phyloP scores from a whole-genome alignment of 1,139 yeast species.

The Suhomyces chickasaworum region DNA sequence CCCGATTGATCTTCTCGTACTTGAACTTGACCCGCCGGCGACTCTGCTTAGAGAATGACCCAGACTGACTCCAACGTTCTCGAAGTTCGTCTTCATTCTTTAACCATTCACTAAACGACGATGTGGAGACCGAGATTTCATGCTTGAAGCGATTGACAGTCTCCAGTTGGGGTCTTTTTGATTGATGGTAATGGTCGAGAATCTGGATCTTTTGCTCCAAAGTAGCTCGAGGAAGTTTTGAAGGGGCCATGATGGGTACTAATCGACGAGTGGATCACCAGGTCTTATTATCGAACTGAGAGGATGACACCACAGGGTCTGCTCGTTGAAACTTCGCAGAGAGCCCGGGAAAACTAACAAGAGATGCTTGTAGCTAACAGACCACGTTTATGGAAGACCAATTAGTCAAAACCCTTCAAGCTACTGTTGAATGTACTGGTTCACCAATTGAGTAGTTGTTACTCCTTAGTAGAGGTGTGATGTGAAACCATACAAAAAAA shows the following conservation, averaged over 20 bases:
- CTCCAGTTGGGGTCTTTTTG: conserved; percentile 57
- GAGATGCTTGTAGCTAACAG: neutral
- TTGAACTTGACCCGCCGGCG: conserved; percentile 54
- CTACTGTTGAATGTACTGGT: neutral
- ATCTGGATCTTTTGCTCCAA: conserved; percentile 60
- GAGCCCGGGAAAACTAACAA: neutral
- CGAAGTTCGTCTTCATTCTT: conserved; percentile 54
- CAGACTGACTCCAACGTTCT: conserved; percentile 41
- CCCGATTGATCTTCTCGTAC: conserved; percentile 58
- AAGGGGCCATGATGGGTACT: conserved; percentile 16
- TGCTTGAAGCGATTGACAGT: conserved; percentile 55
- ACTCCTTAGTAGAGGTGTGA: conserved; percentile 8
- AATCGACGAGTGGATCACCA: neutral
- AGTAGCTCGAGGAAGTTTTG: conserved; percentile 55
- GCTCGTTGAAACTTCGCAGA: neutral
- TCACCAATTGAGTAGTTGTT: neutral
- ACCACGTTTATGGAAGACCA: neutral
- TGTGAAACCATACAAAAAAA: conserved; percentile 1
- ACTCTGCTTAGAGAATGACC: conserved; percentile 42
- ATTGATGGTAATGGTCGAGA: conserved; percentile 51
- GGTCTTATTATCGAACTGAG: neutral
- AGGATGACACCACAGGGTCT: neutral
- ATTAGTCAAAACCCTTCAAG: neutral
- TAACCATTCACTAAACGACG: conserved; percentile 62
- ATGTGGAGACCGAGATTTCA: conserved; percentile 55